Base-by-base conservation (phyloP, 345 rosid species). In the Aquilaria sinensis region DNA sequence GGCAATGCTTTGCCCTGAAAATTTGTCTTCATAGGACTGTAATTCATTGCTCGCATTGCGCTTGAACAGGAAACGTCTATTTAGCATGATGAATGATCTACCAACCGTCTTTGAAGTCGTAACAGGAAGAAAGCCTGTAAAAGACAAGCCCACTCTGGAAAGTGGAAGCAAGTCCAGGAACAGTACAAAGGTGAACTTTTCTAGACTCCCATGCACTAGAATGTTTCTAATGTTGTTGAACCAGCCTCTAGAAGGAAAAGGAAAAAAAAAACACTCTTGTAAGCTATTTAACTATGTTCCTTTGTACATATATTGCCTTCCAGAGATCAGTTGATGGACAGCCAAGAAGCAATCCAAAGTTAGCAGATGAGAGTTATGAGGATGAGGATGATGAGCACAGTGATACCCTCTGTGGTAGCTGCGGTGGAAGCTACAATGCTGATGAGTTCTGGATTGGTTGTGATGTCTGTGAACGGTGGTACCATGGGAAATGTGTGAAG, bases 361-460 rank as follows among this genome's bases (percentile, higher is more conserved):
- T 77, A 48, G 72, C 65, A 6, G 91, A 84, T 34, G 96, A 87
- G 61, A 79, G 73, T 60, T 80, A 59, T 3, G 92, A 73, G 32
- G 96, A 89, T 14, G 97, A 85, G 16, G 92, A 92, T 61, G 96
- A 90, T 57, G 98, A 90, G 64, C 93, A 90, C 52, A 80, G 85
- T 37, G 92, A 85, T 46, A 85, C 98, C 2, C 76, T 80, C 0
- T 89, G 98, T 58, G 98, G 96, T 46, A 77, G 85, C 81, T 93
- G 98, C 23, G 92, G 90, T 4, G 92, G 88, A 53, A 83, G 84
- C 63, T 88, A 88, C 83, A 90, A 74, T 23, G 74, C 83, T 0
- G 89, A 86, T 10, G 90, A 90, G 78, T 90, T 90, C 63, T 93
- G 94, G 97, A 90, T 93, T 9, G 82, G 97, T 23, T 88, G 96